Evolutionary conservation across 768 basidiomycete genomes (phyloP), one percentile per base, ranked within the genome.

Genomic region (Russula griseocarnosa): DNA sequence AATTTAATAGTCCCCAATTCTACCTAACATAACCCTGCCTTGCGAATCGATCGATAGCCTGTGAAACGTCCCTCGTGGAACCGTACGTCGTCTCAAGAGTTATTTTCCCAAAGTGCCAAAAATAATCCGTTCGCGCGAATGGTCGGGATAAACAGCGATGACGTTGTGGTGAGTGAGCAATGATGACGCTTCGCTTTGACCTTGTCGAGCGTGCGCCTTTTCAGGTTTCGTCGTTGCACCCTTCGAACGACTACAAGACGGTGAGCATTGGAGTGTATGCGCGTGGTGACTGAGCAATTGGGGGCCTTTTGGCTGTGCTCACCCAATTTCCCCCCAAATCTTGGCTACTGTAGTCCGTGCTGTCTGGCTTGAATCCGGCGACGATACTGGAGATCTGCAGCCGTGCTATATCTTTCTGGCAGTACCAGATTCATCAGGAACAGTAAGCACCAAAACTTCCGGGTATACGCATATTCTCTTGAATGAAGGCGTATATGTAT

Each of bases 171-270:
- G 66, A 36, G 70, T 66, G 36, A 28, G 46, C 22, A 16, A n/a
- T 26, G 11, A 9, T 9, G 16, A 38, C 55, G 22, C 34, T 38
- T 22, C 10, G 6, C 10, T 46, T 28, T 16, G 50, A 22, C 44
- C 26, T 32, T 22, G 56, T 22, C 44, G 32, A 7, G 6, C n/a
- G 28, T 42, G 18, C 14, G 16, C 10, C 30, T 54, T 38, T 10
- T 20, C 67, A 92, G 88, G 85, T 92, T 30, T 90, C 86, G 76
- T 90, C 89, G 3, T 75, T 94, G 20, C 87, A 89, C 69, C 92
- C 92, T 0, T 86, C 90, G 5, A 94, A 94, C 71, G 92, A 94
- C 74, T 94, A 93, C 76, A 94, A 93, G 77, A 94, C 92, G 55
- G 92, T 88, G 71, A 71, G 79, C 55, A 28, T 67, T 24, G 11